Evolutionary conservation across 257 asterid species (phyloP).

Genomic region (Euphrasia confusa): DNA sequence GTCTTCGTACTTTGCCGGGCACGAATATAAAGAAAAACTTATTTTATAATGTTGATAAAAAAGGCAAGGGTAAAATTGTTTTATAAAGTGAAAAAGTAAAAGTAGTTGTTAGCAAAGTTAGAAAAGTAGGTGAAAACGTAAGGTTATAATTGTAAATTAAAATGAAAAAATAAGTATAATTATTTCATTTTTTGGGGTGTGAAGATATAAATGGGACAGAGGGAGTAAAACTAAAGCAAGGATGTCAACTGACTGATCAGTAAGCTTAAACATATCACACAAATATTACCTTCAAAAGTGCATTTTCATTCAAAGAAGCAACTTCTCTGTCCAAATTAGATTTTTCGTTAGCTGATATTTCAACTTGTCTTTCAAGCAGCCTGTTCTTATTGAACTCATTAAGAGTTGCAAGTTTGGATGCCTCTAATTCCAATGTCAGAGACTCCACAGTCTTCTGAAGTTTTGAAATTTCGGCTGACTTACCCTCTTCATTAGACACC

Average conservation of each 20-base stretch:
- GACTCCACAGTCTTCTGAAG: conserved; percentile 88
- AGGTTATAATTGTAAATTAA: no score
- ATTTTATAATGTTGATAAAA: no score
- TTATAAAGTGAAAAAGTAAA: no score
- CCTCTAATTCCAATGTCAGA: conserved; percentile 71
- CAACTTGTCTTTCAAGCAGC: conserved; percentile 69
- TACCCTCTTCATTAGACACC: conserved; percentile 82
- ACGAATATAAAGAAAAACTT: no score
- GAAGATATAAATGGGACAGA: no score
- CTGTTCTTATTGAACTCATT: conserved; percentile 82
- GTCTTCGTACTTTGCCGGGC: no score
- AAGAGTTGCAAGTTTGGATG: conserved; percentile 83
- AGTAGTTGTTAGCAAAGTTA: no score
- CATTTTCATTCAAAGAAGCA: conserved; percentile 57
- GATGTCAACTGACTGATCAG: conserved; percentile 17
- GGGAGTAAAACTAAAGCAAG: conserved; percentile 10
- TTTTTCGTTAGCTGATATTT: conserved; percentile 64
- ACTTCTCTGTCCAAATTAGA: conserved; percentile 66
- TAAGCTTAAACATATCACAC: not conserved
- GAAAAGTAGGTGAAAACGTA: no score
- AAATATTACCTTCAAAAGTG: conserved; percentile 59
- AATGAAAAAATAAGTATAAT: no score
- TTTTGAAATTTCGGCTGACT: conserved; percentile 70
- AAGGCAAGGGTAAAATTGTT: no score
- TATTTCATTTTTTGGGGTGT: no score